These are phyloP conservation scores for Linaria vulgaris DNA, from an alignment of 257 asterid species.

Conservation along the genomic window DNA sequence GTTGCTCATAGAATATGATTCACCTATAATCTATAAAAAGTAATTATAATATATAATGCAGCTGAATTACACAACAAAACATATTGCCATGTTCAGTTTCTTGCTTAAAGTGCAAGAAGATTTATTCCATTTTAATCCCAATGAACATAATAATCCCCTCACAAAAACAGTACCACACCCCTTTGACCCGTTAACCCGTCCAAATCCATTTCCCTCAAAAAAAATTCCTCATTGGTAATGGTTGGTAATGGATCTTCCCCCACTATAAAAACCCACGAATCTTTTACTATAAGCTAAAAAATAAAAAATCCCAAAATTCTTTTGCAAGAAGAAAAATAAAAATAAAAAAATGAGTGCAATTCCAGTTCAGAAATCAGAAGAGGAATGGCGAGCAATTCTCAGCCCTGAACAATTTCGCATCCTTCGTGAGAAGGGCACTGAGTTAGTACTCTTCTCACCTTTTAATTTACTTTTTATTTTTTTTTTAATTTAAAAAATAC, in stretches of 20 bases:
- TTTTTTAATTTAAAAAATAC: no score
- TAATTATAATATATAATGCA: no score
- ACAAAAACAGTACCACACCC: no score
- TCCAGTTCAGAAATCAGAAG: slow-evolving; percentile 57
- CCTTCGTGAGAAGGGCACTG: slow-evolving; percentile 74
- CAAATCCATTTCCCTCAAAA: slow-evolving; percentile 26
- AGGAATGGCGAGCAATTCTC: slow-evolving; percentile 74
- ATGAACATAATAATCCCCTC: no score
- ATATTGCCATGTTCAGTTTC: no score
- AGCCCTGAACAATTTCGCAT: slow-evolving; percentile 67
- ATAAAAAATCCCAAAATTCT: not conserved
- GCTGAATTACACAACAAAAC: no score
- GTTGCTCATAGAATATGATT: no score
- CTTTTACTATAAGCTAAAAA: not conserved
- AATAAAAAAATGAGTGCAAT: slow-evolving; percentile 8
- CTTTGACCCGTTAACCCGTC: slow-evolving; percentile 27
- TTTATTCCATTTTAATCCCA: no score
- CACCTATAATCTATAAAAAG: no score
- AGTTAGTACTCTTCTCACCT: slow-evolving; percentile 34
- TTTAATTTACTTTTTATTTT: not conserved
- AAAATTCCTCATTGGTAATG: not conserved
- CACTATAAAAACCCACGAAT: slow-evolving; percentile 2
- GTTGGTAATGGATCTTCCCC: not conserved
- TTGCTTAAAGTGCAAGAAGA: no score
- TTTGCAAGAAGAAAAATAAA: not conserved